Evolutionary conservation across 2,329 filamentous ascomycete genomes (phyloP).

Genomic region (Zasmidium cellare): DNA sequence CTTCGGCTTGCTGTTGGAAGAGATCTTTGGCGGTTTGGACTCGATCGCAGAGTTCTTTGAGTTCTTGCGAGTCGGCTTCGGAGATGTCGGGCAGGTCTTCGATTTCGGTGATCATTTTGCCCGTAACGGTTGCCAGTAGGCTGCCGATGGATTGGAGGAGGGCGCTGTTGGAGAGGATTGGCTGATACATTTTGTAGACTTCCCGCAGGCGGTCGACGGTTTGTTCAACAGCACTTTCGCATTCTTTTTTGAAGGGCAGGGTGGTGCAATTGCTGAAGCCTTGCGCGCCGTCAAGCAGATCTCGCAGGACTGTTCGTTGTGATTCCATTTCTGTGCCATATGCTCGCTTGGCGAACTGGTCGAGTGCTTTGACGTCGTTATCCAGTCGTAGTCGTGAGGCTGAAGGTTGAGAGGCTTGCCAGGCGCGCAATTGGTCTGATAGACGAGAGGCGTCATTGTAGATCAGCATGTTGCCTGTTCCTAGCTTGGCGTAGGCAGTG

Average conservation of each 20-base stretch:
- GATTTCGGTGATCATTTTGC: constrained; percentile 62
- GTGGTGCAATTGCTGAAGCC: constrained; percentile 62
- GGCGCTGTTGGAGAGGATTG: constrained; percentile 59
- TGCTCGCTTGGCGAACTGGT: constrained; percentile 60
- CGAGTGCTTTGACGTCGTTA: constrained; percentile 56
- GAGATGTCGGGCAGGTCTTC: constrained; percentile 65
- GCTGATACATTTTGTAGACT: constrained; percentile 58
- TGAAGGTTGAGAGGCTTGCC: constrained; percentile 48
- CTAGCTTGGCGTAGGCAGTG: constrained; percentile 67
- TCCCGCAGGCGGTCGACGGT: constrained; percentile 59
- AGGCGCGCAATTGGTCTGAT: constrained; percentile 52
- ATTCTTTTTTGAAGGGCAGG: constrained; percentile 59
- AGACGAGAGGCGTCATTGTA: constrained; percentile 66
- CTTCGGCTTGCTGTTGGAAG: constrained; percentile 50
- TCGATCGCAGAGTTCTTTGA: constrained; percentile 58
- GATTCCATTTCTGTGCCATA: constrained; percentile 66
- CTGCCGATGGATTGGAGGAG: constrained; percentile 63
- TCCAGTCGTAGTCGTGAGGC: constrained; percentile 49
- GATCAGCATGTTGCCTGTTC: constrained; percentile 61
- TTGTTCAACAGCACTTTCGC: constrained; percentile 59
- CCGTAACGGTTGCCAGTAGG: constrained; percentile 57
- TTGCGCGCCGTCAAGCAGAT: constrained; percentile 63
- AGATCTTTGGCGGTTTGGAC: constrained; percentile 58
- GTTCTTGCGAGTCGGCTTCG: constrained; percentile 60
- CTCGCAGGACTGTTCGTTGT: constrained; percentile 62